Base-by-base conservation (phyloP, 495 filamentous ascomycete species). In the Aspergillus coremiiformis region DNA sequence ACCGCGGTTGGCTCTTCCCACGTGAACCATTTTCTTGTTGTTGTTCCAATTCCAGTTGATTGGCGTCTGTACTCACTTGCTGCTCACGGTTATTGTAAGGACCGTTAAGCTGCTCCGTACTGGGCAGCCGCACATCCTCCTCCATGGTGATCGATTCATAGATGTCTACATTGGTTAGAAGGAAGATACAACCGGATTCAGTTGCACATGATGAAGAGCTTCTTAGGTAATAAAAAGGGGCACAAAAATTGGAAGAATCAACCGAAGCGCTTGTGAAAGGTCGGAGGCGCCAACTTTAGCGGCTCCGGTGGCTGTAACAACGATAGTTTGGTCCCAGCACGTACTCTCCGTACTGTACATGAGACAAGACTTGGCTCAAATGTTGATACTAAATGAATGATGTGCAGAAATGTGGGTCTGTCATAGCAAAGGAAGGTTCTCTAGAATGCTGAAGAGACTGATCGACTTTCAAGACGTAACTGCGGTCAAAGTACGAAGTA, bases 81-180 rank as follows among this genome's bases (percentile, higher is more conserved):
- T 56, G 53, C 50, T 52, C 49, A 27, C 26, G n/a, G 44, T 41
- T 44, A 24, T 44, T 49, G 29, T 21, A 47, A 29, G 46, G 37
- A 21, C 49, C 37, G 27, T 44, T 52, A 52, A 39, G 52, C 39
- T 49, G 57, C 57, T 60, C 52, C 32, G 52, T 44, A 39, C 20
- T 39, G 47, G 51, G 46, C 42, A 55, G 50, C 52, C 39, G 57
- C 12, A 56, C 60, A 54, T 62, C 57, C 51, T 65, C 53, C 54
- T 61, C 63, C 63, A 66, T 66, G 44, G 45, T 63, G 55, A 62
- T 48, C 49, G 49, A 19, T 48, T n/a, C 44, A 39, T 39, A 23
- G 26, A 22, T 39, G 45, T 55, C 50, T 53, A 60, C 60, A 64
- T 64, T 53, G 48, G 48, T 35, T 37, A 26, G 22, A 32, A 30